Evolutionary conservation across 106 monocot genomes (phyloP), one percentile per base, ranked within the genome.

Genomic region (Amphibolis antarctica): DNA sequence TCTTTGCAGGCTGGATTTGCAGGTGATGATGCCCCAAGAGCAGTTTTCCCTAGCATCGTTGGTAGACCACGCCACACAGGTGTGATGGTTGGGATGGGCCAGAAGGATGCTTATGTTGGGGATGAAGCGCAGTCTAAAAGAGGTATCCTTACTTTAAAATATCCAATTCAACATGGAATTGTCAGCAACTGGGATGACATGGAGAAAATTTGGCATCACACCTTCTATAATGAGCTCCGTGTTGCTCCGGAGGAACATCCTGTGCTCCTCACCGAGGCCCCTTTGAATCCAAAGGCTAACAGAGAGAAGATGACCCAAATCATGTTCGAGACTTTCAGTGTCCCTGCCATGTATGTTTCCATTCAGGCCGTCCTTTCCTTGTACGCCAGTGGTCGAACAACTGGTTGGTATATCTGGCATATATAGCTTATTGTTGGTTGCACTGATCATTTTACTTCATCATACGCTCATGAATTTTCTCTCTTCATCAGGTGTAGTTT

Each of bases 111-210:
- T n/a, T n/a, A n/a, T n/a, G n/a, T n/a, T n/a, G n/a, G n/a, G n/a
- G n/a, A n/a, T n/a, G n/a, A n/a, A n/a, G n/a, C n/a, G n/a, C 83
- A 79, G 45, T 79, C 83, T 44, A 79, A 80, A 28, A 65, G 83
- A 47, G 83, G 83, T 59, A 84, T 84, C 46, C 70, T 84, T 17
- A 84, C 83, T 46, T 62, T 84, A 36, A 84, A 84, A 56, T 84
- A 84, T 70, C 83, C 83, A 3, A 80, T 84, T 68, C 80, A 84
- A 74, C 83, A 84, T 42, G 83, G 83, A 1, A 77, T 84, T 54
- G 83, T 84, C 17, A 84, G 71, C 70, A 80, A 84, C 68, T 84
- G 84, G 84, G 84, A 84, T 61, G 84, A 84, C 63, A 83, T 83
- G 79, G 82, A 81, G 56, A 81, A 81, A n/a, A n/a, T n/a, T n/a